These are phyloP conservation scores for Lophiotrema nucula DNA, from an alignment of 495 filamentous ascomycete genomes.

Conservation along the genomic window DNA sequence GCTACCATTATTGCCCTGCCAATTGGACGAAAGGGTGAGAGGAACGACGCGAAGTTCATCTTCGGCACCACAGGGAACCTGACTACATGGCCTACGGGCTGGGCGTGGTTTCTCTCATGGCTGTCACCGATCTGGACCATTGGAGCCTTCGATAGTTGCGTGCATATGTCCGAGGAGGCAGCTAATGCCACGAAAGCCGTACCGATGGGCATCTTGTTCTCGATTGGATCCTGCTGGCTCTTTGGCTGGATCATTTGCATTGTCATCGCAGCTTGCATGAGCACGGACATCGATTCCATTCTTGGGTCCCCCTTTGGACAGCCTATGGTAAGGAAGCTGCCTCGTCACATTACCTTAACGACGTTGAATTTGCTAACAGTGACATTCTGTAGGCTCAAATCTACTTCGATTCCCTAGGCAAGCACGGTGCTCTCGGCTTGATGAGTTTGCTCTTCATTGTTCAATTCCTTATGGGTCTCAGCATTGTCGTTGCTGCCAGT, in stretches of 20 bases:
- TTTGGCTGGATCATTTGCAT: slow-evolving; percentile 54
- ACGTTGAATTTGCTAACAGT: too few relatives aligned
- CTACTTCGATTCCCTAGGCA: slow-evolving; percentile 56
- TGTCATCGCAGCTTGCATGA: slow-evolving; percentile 52
- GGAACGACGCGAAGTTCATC: slow-evolving; percentile 51
- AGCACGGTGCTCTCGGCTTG: slow-evolving; percentile 54
- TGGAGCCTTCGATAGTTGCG: slow-evolving; percentile 48
- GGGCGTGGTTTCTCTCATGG: slow-evolving; percentile 64
- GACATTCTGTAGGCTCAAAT: too few relatives aligned
- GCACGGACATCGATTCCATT: slow-evolving; percentile 46
- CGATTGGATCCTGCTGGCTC: slow-evolving; percentile 53
- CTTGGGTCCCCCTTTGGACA: slow-evolving; percentile 48
- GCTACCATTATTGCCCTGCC: slow-evolving; percentile 67
- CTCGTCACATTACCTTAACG: too few relatives aligned
- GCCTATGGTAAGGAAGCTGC: too few relatives aligned
- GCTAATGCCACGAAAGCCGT: slow-evolving; percentile 62
- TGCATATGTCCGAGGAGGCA: slow-evolving; percentile 66
- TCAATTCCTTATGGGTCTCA: slow-evolving; percentile 56
- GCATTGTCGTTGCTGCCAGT: slow-evolving; percentile 55
- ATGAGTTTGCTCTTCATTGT: slow-evolving; percentile 56
- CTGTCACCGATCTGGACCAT: slow-evolving; percentile 68
- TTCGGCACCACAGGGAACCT: slow-evolving; percentile 53
- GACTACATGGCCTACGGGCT: slow-evolving; percentile 52
- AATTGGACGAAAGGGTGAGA: slow-evolving; percentile 47
- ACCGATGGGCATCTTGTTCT: slow-evolving; percentile 15